These are phyloP conservation scores for Helianthus tuberosus DNA, from an alignment of 129 eudicot species.

Conservation along the genomic window DNA sequence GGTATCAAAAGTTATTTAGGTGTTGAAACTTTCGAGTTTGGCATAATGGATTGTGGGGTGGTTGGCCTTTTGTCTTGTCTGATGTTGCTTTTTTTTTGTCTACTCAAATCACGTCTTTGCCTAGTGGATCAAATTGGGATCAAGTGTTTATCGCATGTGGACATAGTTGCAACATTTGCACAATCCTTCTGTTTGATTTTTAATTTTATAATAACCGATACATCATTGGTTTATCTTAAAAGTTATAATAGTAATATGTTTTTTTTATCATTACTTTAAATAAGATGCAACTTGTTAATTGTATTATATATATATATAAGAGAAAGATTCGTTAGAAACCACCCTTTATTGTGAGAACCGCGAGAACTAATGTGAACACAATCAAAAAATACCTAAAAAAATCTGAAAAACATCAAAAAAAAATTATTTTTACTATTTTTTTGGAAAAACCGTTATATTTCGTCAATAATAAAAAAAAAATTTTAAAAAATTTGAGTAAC, in stretches of 20 bases:
- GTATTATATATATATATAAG: not conserved
- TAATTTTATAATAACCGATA: not conserved
- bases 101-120: conserved; percentile 26
- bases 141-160: conserved; percentile 21
- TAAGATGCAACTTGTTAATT: not conserved
- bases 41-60: conserved; percentile 16
- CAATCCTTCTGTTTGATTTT: not conserved
- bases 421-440: too few species aligned
- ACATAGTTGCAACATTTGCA: conserved; percentile 5
- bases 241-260: not conserved
- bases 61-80: conserved; percentile 35
- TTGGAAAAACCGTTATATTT: too few species aligned
- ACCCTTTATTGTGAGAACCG: too few species aligned
- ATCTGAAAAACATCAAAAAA: too few species aligned
- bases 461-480: too few species aligned
- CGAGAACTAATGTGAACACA: too few species aligned
- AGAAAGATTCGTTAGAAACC: too few species aligned
- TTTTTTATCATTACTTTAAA: not conserved
- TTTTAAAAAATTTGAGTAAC: too few species aligned
- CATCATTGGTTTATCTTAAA: not conserved
- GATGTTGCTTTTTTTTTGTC: conserved; percentile 16
- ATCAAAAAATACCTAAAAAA: too few species aligned
- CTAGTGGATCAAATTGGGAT: conserved; percentile 21
- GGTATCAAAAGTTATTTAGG: not conserved
- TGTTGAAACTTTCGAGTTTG: conserved; percentile 6